Percentiles rank a stretch among this genome's conserved stretches.
phyloP scores from a whole-genome alignment of 2,329 filamentous ascomycete genomes.

The Curvularia verruculosa region DNA sequence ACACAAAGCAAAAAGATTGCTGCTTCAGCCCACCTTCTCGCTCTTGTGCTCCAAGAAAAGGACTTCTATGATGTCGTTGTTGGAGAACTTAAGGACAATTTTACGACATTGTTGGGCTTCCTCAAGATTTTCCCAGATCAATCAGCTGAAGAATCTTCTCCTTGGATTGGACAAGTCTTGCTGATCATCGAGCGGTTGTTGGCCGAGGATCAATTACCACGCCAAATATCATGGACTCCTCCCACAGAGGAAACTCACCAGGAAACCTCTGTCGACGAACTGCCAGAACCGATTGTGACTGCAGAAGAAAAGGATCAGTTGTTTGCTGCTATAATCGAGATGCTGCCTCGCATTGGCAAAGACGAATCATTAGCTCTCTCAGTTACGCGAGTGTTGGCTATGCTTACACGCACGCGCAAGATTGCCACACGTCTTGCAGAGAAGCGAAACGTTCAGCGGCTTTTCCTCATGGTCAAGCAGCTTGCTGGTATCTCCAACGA shows the following conservation, averaged over 20 bases:
- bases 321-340: constrained; percentile 77
- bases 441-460: constrained; percentile 83
- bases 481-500: constrained; percentile 79
- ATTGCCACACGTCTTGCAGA: constrained; percentile 80
- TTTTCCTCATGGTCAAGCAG: constrained; percentile 96
- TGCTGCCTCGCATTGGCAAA: constrained; percentile 86
- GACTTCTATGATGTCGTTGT: constrained; percentile 80
- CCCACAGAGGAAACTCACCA: constrained; percentile 56
- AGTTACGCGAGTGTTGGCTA: constrained; percentile 80
- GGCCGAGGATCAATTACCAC: constrained; percentile 84
- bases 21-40: constrained; percentile 89
- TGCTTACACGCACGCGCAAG: constrained; percentile 79
- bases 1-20: constrained; percentile 73
- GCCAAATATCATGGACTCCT: constrained; percentile 72
- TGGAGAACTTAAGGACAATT: constrained; percentile 75
- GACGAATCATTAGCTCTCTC: constrained; percentile 85
- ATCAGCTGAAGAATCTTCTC: constrained; percentile 77
- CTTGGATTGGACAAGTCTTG: constrained; percentile 90
- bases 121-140: constrained; percentile 72
- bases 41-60: constrained; percentile 81
- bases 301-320: constrained; percentile 71
- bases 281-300: constrained; percentile 67
- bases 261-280: constrained; percentile 62
- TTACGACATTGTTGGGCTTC: constrained; percentile 77
- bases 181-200: constrained; percentile 88